Evolutionary conservation across 169 alveolate genomes (phyloP).

Genomic region (Amoebophrya sp.): DNA sequence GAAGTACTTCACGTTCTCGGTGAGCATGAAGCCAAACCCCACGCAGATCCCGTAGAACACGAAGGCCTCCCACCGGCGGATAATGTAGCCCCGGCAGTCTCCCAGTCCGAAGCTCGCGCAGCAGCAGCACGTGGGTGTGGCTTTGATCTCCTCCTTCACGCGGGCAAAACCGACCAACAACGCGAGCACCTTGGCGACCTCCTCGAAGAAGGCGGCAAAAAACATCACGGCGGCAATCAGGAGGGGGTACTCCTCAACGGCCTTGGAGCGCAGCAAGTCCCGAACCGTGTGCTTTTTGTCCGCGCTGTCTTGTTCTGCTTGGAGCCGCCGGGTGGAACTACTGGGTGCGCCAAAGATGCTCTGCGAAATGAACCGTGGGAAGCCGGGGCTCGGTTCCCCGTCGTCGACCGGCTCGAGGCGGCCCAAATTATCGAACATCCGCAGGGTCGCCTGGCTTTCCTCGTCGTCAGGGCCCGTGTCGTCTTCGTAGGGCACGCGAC

Average conservation of each 20-base stretch:
- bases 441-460: too few relatives aligned
- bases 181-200: not conserved
- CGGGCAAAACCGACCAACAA: not conserved
- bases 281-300: not conserved
- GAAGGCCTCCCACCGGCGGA: not conserved
- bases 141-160: not conserved
- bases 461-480: too few relatives aligned
- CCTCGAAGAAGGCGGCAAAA: not conserved
- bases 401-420: too few relatives aligned
- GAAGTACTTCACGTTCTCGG: not conserved
- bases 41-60: not conserved
- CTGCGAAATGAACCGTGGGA: too few relatives aligned
- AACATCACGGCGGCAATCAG: not conserved
- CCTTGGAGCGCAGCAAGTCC: not conserved
- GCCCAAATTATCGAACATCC: too few relatives aligned
- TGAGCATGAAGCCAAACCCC: not conserved
- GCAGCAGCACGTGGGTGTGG: not conserved
- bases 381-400: too few relatives aligned
- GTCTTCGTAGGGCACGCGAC: too few relatives aligned
- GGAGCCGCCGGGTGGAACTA: too few relatives aligned
- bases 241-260: not conserved
- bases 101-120: too few relatives aligned
- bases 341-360: too few relatives aligned
- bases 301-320: too few relatives aligned
- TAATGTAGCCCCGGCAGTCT: not conserved